These are phyloP conservation scores for Sclerotinia sclerotiorum DNA, from an alignment of 2,329 filamentous ascomycete genomes.

Conservation along the genomic window DNA sequence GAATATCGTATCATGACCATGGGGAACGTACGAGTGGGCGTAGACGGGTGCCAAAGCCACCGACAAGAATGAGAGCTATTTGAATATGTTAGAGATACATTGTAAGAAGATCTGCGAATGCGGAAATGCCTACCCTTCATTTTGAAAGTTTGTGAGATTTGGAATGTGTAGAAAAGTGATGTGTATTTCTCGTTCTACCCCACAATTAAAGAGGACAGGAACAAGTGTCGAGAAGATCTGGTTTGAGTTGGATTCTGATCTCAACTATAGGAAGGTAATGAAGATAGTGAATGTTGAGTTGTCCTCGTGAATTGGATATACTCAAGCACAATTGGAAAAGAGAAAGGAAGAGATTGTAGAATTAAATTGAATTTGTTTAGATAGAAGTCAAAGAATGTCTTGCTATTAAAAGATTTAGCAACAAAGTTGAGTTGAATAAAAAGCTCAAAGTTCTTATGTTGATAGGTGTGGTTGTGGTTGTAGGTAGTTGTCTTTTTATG, in stretches of 20 bases:
- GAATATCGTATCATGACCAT: slow-evolving; percentile 27
- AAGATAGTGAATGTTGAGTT: slow-evolving; percentile 3
- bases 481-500: not conserved
- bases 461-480: not conserved
- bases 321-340: not conserved
- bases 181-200: slow-evolving; percentile 23
- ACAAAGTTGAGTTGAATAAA: not conserved
- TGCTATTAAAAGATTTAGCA: slow-evolving; percentile 15
- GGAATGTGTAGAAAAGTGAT: slow-evolving; percentile 25
- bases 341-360: slow-evolving; percentile 5
- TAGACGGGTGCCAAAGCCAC: slow-evolving; percentile 97
- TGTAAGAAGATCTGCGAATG: not conserved
- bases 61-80: slow-evolving; percentile 94
- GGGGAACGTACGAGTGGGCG: slow-evolving; percentile 77
- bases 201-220: slow-evolving; percentile 24
- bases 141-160: slow-evolving; percentile 27
- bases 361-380: slow-evolving; percentile 6
- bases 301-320: slow-evolving; percentile 15
- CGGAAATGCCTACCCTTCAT: slow-evolving; percentile 39
- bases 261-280: not conserved
- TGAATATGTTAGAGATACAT: slow-evolving; percentile 30
- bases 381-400: slow-evolving; percentile 10
- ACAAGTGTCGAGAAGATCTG: not conserved
- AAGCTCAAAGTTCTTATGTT: not conserved
- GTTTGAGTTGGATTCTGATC: not conserved